Evolutionary conservation across 768 basidiomycete genomes (phyloP), one percentile per base, ranked within the genome.

Genomic region (Solioccasus polychromus): DNA sequence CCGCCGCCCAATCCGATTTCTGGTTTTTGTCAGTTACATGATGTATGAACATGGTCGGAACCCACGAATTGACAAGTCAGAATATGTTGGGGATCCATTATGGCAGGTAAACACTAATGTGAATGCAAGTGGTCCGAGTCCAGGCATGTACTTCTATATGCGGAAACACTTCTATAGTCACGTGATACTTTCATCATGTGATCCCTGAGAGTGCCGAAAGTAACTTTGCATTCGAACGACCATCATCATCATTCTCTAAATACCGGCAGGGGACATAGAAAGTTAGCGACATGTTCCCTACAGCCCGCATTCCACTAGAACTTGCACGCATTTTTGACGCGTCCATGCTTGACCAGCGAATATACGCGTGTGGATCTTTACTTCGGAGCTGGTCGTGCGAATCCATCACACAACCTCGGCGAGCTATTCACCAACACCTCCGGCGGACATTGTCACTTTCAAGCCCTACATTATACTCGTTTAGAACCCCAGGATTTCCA

Each of bases 1-100:
- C 43, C 4, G 80, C 79, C 52, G 81, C 75, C 72, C 83, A 79
- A 64, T 92, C 83, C 64, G 89, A 84, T 42, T 79, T 71, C 90
- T 91, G 37, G 34, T 22, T 10, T 3, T 47, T 12, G 9, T 59
- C 15, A 53, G 51, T 6, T 3, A 46, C 3, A 1, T 0, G 4
- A n/a, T 3, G 23, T 8, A 12, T 2, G 0, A 23, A n/a, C 1
- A 19, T 2, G 17, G 8, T 10, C 2, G 15, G 2, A 22, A 53
- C 63, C 40, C 32, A 64, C 62, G 17, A 55, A 49, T 35, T 51
- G 28, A 35, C 62, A 64, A 10, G 30, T 44, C 35, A n/a, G n/a
- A n/a, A n/a, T n/a, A n/a, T n/a, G 9, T 36, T 38, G 17, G 36
- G 26, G 29, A 8, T 48, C 37, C 46, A 47, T 47, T 7, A 5